These are phyloP conservation scores for Cajanus cajan DNA, from an alignment of 306 rosid species.

Conservation along the genomic window DNA sequence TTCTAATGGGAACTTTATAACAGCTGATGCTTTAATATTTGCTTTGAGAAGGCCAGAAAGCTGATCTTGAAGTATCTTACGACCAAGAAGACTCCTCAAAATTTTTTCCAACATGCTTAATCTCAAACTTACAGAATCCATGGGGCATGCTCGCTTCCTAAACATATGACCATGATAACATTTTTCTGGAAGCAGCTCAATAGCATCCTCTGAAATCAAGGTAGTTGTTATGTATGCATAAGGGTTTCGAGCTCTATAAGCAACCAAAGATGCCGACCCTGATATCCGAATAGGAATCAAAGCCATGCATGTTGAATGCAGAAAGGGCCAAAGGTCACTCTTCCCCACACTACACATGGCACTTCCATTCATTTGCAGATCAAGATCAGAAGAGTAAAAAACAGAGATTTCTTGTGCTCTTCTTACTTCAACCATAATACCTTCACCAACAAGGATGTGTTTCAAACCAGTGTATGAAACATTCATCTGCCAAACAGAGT, in stretches of 20 bases:
- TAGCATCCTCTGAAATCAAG: conserved; percentile 50
- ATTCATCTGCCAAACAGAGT: conserved; percentile 57
- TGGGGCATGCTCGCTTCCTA: conserved; percentile 46
- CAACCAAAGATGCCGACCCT: conserved; percentile 67
- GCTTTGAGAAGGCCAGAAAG: conserved; percentile 57
- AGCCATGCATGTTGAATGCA: conserved; percentile 60
- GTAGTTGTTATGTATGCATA: conserved; percentile 40
- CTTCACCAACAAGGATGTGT: conserved; percentile 76
- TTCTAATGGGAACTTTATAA: conserved; percentile 61
- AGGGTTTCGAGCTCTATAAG: conserved; percentile 67
- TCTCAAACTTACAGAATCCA: conserved; percentile 59
- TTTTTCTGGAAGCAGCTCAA: conserved; percentile 84
- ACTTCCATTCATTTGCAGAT: conserved; percentile 46
- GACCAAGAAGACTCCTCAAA: conserved; percentile 53
- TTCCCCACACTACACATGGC: conserved; percentile 26
- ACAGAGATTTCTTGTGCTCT: conserved; percentile 69
- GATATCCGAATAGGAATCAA: conserved; percentile 59
- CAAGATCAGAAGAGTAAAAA: conserved; percentile 50
- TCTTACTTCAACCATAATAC: conserved; percentile 74
- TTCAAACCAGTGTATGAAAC: conserved; percentile 61
- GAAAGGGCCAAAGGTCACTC: conserved; percentile 47
- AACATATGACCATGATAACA: conserved; percentile 47
- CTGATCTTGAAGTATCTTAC: conserved; percentile 45
- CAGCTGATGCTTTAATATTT: conserved; percentile 59
- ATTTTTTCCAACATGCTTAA: conserved; percentile 55